Evolutionary conservation across 305 asterid genomes (phyloP).

Genomic region (Nicotiana rustica): DNA sequence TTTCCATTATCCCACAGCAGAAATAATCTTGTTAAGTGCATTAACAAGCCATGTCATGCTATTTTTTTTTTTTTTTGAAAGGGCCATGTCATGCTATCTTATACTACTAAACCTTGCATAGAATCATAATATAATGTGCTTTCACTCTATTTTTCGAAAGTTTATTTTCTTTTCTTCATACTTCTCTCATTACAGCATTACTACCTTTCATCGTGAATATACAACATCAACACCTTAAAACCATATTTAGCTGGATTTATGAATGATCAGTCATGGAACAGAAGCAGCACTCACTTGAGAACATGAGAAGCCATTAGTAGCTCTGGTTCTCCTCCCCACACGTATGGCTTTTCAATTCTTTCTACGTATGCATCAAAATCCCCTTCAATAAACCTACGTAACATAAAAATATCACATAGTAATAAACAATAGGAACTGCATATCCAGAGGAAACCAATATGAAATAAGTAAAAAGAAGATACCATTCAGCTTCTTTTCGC

Average conservation of each 20-base stretch:
- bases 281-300: conserved; percentile 60
- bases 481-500: conserved; percentile 84
- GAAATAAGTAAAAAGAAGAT: neutral
- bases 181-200: neutral
- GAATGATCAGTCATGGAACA: neutral
- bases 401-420: neutral
- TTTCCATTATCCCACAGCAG: neutral
- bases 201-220: neutral
- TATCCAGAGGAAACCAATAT: neutral
- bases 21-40: neutral
- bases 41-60: neutral
- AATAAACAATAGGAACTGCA: neutral
- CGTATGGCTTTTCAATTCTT: conserved; percentile 70
- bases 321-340: conserved; percentile 97
- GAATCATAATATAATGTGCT: neutral
- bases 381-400: conserved; percentile 73
- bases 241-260: neutral
- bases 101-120: neutral
- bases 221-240: neutral
- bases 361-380: conserved; percentile 81
- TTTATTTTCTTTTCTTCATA: neutral
- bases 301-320: conserved; percentile 90
- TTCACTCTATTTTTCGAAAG: neutral
- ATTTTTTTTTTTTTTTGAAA: neutral
- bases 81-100: neutral